Evolutionary conservation across 2,329 filamentous ascomycete species (phyloP).

Genomic region (Lasiodiplodia hormozganensis): DNA sequence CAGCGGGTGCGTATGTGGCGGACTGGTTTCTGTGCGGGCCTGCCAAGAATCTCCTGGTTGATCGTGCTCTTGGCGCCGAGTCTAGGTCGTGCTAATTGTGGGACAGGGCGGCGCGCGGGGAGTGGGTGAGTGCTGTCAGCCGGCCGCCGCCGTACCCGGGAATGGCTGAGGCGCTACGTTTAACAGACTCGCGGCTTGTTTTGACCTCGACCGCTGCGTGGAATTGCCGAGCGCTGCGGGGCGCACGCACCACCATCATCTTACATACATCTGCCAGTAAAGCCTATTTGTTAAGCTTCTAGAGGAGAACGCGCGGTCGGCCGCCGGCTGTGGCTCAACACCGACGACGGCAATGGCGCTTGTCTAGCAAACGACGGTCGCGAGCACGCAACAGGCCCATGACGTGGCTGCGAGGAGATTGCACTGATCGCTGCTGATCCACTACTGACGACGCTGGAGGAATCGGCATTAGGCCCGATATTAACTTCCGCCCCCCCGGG

Average conservation of each 20-base stretch:
- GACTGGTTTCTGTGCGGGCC: not conserved
- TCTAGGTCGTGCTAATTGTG: not conserved
- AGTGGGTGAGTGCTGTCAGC: slow-evolving; percentile 1
- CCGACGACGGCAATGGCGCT: not conserved
- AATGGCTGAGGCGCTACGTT: not conserved
- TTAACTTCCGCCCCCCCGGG: slow-evolving; percentile 11
- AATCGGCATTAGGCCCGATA: slow-evolving; percentile 24
- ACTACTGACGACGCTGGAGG: slow-evolving; percentile 13
- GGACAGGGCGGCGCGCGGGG: not conserved
- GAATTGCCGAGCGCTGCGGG: not conserved
- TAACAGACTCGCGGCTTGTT: not conserved
- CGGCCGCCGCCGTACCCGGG: not conserved
- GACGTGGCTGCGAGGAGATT: slow-evolving; percentile 21
- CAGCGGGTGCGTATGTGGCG: not conserved
- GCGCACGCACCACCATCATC: not conserved
- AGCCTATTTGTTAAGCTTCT: slow-evolving; percentile 8
- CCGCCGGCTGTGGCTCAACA: slow-evolving; percentile 8
- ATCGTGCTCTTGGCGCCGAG: not conserved
- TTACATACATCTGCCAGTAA: not conserved
- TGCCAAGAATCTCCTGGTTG: slow-evolving; percentile 4
- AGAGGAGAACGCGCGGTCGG: slow-evolving; percentile 6
- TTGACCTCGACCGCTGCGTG: not conserved
- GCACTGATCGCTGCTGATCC: slow-evolving; percentile 23
- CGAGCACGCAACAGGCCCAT: slow-evolving; percentile 16
- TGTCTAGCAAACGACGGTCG: not conserved